phyloP scores from a whole-genome alignment of 2,329 filamentous ascomycete species.

The Elsinoe ampelina region DNA sequence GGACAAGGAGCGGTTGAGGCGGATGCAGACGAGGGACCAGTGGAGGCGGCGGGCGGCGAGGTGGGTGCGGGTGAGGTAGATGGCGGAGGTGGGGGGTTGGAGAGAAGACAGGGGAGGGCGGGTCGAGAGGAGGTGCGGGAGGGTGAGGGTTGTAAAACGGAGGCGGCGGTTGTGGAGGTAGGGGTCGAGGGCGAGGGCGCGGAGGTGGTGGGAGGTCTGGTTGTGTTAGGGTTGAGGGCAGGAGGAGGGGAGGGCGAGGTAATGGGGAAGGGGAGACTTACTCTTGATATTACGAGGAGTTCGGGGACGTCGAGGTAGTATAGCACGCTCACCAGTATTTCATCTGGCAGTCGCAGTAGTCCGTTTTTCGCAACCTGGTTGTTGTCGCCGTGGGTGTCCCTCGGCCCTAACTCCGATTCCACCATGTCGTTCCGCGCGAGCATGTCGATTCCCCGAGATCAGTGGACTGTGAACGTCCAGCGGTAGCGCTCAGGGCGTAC shows the following conservation, averaged over 20 bases:
- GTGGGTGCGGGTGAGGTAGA: constrained; percentile 59
- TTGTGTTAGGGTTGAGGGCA: constrained; percentile 7
- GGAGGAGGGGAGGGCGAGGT: neutral
- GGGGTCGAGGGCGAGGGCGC: constrained; percentile 54
- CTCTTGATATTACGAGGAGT: constrained; percentile 34
- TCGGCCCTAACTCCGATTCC: neutral
- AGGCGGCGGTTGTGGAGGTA: constrained; percentile 56
- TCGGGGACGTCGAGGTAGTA: constrained; percentile 40
- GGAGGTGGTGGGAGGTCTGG: constrained; percentile 54
- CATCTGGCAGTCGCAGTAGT: constrained; percentile 28
- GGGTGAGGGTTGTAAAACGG: constrained; percentile 44
- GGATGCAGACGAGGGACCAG: constrained; percentile 56
- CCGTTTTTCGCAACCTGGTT: neutral
- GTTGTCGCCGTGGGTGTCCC: neutral
- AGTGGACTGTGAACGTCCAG: constrained; percentile 4
- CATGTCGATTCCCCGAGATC: neutral
- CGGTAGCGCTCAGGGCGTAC: constrained; percentile 8
- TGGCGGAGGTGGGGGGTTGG: constrained; percentile 54
- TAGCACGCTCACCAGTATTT: constrained; percentile 38
- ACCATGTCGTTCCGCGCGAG: neutral
- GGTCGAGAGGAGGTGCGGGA: constrained; percentile 48
- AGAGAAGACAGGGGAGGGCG: constrained; percentile 50
- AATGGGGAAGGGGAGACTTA: constrained; percentile 18
- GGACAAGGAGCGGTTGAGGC: constrained; percentile 52
- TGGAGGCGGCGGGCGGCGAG: constrained; percentile 55